Evolutionary conservation across 148 eudicot species (phyloP).

Genomic region (Arctostaphylos glauca): DNA sequence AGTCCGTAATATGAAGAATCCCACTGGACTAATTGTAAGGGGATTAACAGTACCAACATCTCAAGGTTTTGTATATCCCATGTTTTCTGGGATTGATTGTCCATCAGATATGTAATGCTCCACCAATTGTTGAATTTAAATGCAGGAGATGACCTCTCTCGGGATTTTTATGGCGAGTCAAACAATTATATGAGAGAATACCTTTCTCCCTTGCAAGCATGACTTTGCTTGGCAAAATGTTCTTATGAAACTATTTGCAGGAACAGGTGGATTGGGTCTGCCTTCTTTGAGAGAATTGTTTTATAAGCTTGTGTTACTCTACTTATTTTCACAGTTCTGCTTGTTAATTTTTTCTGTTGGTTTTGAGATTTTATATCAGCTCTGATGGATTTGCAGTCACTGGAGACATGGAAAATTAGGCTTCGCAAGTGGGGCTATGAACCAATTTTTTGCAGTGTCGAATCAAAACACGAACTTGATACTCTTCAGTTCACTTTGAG

Average conservation of each 20-base stretch:
- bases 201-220: neutral
- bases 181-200: neutral
- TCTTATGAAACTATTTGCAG: neutral
- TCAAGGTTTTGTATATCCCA: neutral
- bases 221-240: neutral
- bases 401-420: conserved; percentile 65
- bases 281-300: neutral
- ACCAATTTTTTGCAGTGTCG: conserved; percentile 82
- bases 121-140: neutral
- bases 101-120: too few species aligned
- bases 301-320: neutral
- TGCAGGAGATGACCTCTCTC: neutral
- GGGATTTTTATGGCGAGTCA: neutral
- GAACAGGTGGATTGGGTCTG: neutral
- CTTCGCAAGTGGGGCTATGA: conserved; percentile 84
- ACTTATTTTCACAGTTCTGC: neutral
- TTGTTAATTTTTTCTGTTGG: neutral
- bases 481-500: conserved; percentile 69
- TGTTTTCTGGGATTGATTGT: neutral
- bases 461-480: conserved; percentile 68
- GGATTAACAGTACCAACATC: too few species aligned
- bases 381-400: conserved; percentile 40
- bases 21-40: too few species aligned
- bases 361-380: neutral
- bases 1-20: neutral